phyloP scores from a whole-genome alignment of 2,329 filamentous ascomycete genomes.

The Trichophyton equinum region DNA sequence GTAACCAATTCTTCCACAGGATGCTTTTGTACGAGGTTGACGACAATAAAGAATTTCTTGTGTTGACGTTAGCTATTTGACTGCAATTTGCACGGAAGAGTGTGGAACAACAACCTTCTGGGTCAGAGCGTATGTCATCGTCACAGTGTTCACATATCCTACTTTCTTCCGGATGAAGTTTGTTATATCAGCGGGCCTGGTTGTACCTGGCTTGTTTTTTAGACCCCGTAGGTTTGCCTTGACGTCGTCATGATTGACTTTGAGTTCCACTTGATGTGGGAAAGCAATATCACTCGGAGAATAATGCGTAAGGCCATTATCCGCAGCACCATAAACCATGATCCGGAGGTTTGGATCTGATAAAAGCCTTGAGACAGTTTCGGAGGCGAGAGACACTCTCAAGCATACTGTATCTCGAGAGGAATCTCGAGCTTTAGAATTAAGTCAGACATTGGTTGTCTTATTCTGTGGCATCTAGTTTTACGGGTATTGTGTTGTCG shows the following conservation, averaged over 20 bases:
- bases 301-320: slow-evolving; percentile 47
- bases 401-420: slow-evolving; percentile 48
- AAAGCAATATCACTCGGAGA: slow-evolving; percentile 62
- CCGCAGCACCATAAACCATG: slow-evolving; percentile 71
- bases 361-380: slow-evolving; percentile 44
- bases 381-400: slow-evolving; percentile 45
- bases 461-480: not conserved
- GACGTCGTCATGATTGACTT: slow-evolving; percentile 75
- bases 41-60: slow-evolving; percentile 59
- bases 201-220: slow-evolving; percentile 93
- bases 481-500: not conserved
- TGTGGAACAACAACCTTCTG: slow-evolving; percentile 51
- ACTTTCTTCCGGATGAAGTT: slow-evolving; percentile 53
- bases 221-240: slow-evolving; percentile 88
- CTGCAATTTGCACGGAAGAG: not conserved
- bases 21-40: slow-evolving; percentile 63
- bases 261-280: slow-evolving; percentile 83
- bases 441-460: slow-evolving; percentile 14
- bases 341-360: slow-evolving; percentile 53
- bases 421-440: slow-evolving; percentile 42
- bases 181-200: slow-evolving; percentile 85
- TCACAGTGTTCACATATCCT: slow-evolving; percentile 61
- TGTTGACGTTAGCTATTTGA: not conserved
- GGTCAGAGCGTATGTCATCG: slow-evolving; percentile 86
- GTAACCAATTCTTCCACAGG: slow-evolving; percentile 59